phyloP scores from a whole-genome alignment of 2,329 filamentous ascomycete genomes.

The Penicillium paneum region DNA sequence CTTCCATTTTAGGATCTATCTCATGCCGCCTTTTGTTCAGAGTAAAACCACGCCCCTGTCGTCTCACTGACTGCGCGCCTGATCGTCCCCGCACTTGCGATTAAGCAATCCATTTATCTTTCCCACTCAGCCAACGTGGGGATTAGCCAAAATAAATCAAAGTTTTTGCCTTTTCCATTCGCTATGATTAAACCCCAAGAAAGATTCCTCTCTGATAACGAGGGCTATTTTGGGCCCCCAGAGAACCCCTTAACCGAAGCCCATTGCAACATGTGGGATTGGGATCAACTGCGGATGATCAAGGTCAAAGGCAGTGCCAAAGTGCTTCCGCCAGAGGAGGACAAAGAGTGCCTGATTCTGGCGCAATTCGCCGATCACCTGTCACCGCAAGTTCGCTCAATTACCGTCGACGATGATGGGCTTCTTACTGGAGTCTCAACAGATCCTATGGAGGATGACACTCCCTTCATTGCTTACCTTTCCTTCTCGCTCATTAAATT shows the following conservation, averaged over 20 bases:
- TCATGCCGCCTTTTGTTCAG: not conserved
- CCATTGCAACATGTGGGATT: constrained; percentile 25
- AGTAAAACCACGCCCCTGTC: too few relatives aligned
- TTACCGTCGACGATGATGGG: constrained; percentile 22
- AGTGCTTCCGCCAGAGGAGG: constrained; percentile 19
- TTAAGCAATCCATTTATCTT: too few relatives aligned
- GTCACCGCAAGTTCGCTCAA: constrained; percentile 17
- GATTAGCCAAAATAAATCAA: too few relatives aligned
- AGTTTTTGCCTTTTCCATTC: too few relatives aligned
- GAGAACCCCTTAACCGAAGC: constrained; percentile 16
- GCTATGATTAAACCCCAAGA: not conserved
- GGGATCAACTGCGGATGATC: constrained; percentile 21
- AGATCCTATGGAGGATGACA: constrained; percentile 20
- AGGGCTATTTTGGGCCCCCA: constrained; percentile 15
- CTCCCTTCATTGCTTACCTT: constrained; percentile 16
- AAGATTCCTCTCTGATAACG: constrained; percentile 16
- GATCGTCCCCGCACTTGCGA: too few relatives aligned
- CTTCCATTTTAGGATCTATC: not conserved
- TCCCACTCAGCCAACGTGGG: too few relatives aligned
- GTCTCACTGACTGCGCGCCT: too few relatives aligned
- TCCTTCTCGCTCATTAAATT: constrained; percentile 8
- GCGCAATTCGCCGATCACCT: constrained; percentile 20
- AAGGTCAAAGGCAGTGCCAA: constrained; percentile 25
- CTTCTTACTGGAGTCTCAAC: constrained; percentile 19
- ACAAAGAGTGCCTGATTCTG: constrained; percentile 15